phyloP scores from a whole-genome alignment of 164 flowering plant genomes.

The Macadamia tetraphylla region DNA sequence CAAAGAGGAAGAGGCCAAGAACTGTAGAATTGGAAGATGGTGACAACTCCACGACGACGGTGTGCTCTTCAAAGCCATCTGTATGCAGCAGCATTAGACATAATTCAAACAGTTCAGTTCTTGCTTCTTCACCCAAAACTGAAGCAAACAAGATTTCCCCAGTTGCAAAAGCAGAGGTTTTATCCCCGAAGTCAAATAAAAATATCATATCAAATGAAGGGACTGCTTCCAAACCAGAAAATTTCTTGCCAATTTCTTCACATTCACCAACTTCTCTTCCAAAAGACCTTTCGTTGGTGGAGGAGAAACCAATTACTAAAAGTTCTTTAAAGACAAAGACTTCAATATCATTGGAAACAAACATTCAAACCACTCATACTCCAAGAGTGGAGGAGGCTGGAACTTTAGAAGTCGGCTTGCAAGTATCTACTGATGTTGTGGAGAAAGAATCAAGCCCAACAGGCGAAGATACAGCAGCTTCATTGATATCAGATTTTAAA shows the following conservation, averaged over 20 bases:
- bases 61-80: conserved; percentile 8
- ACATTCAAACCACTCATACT: not conserved
- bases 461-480: conserved; percentile 2
- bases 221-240: conserved; percentile 1
- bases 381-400: not conserved
- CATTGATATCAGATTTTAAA: conserved; percentile 1
- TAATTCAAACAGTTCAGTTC: conserved; percentile 1
- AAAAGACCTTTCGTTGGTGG: not conserved
- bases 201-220: not conserved
- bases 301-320: conserved; percentile 1
- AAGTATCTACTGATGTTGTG: not conserved
- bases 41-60: not conserved
- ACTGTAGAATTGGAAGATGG: conserved; percentile 4
- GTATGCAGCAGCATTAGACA: not conserved
- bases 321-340: conserved; percentile 1
- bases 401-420: not conserved
- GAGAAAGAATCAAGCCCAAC: not conserved
- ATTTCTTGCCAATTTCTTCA: conserved; percentile 7
- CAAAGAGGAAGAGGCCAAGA: conserved; percentile 15
- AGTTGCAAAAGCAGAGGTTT: not conserved
- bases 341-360: not conserved
- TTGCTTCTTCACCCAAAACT: conserved; percentile 2
- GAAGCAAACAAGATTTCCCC: conserved; percentile 6
- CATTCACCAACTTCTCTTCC: not conserved
- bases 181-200: conserved; percentile 3